These are phyloP conservation scores for Maudiozyma pseudohumilis DNA, from an alignment of 805 yeast species.

Conservation along the genomic window DNA sequence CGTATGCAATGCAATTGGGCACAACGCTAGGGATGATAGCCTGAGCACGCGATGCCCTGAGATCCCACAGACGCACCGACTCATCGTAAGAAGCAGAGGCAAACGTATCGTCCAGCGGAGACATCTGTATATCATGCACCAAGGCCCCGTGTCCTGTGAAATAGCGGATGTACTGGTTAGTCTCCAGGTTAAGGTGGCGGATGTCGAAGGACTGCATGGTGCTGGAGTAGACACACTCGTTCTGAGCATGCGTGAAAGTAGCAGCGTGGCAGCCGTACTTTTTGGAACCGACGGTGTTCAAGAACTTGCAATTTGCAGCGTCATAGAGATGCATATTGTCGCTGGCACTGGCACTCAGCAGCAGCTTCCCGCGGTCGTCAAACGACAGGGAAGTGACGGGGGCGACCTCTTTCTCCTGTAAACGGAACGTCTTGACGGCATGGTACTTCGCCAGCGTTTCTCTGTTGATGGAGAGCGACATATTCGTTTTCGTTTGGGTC, in stretches of 20 bases:
- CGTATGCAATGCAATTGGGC: constrained; percentile 56
- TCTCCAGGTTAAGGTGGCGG: constrained; percentile 64
- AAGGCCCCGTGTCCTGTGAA: constrained; percentile 78
- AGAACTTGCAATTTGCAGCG: constrained; percentile 53
- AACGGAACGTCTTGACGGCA: constrained; percentile 41
- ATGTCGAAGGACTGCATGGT: constrained; percentile 70
- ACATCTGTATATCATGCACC: constrained; percentile 63
- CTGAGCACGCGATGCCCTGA: constrained; percentile 53
- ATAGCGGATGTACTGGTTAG: constrained; percentile 73
- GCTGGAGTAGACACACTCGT: constrained; percentile 72
- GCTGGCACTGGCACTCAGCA: constrained; percentile 69
- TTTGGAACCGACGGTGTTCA: constrained; percentile 65
- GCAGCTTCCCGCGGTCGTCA: constrained; percentile 73
- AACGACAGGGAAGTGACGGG: constrained; percentile 64
- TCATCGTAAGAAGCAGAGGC: constrained; percentile 65
- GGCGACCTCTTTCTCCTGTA: constrained; percentile 39
- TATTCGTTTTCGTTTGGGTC: background rate
- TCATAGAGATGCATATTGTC: constrained; percentile 81
- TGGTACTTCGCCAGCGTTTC: constrained; percentile 24
- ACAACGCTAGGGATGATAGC: constrained; percentile 50
- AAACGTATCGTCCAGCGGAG: constrained; percentile 57
- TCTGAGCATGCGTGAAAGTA: constrained; percentile 64
- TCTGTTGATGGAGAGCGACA: constrained; percentile 20
- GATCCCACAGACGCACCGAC: constrained; percentile 82
- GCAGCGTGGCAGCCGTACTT: constrained; percentile 91